A percentile compares a stretch with the other conserved stretches of the same genome.
Evolutionary conservation across 495 filamentous ascomycete species (phyloP).

Genomic region (Daldinia childiae): DNA sequence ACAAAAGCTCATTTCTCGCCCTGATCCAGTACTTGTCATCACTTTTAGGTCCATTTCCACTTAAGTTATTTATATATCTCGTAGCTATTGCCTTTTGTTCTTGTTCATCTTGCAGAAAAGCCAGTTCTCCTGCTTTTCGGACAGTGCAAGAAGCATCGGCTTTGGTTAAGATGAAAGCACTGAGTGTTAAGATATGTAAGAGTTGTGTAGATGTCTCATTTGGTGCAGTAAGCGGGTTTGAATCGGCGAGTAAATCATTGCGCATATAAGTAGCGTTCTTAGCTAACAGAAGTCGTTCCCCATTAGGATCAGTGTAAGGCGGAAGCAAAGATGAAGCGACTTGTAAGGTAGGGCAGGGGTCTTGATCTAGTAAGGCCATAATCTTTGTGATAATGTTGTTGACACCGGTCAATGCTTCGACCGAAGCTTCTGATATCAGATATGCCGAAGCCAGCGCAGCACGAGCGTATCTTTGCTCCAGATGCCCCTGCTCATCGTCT

Average conservation of each 20-base stretch:
- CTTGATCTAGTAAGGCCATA: conserved; percentile 67
- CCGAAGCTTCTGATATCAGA: conserved; percentile 66
- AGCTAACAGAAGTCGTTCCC: conserved; percentile 45
- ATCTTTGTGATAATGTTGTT: conserved; percentile 70
- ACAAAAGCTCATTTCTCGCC: conserved; percentile 74
- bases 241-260: conserved; percentile 64
- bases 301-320: conserved; percentile 49
- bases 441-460: conserved; percentile 79
- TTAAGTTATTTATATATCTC: conserved; percentile 66
- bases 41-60: conserved; percentile 61
- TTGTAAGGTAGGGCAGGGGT: conserved; percentile 58
- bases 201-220: conserved; percentile 67
- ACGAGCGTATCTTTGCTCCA: conserved; percentile 74
- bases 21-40: conserved; percentile 75
- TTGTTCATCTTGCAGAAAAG: conserved; percentile 64
- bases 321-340: conserved; percentile 54
- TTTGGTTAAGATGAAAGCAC: conserved; percentile 69
- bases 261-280: conserved; percentile 58
- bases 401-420: conserved; percentile 67
- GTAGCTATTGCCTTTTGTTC: conserved; percentile 73
- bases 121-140: conserved; percentile 66
- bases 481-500: conserved; percentile 61
- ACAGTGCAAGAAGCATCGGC: conserved; percentile 69
- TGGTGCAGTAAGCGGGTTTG: conserved; percentile 75
- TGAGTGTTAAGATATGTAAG: conserved; percentile 73